Conservation (phyloP, 23 red algal species). For the Cyanidium caldarium region DNA sequence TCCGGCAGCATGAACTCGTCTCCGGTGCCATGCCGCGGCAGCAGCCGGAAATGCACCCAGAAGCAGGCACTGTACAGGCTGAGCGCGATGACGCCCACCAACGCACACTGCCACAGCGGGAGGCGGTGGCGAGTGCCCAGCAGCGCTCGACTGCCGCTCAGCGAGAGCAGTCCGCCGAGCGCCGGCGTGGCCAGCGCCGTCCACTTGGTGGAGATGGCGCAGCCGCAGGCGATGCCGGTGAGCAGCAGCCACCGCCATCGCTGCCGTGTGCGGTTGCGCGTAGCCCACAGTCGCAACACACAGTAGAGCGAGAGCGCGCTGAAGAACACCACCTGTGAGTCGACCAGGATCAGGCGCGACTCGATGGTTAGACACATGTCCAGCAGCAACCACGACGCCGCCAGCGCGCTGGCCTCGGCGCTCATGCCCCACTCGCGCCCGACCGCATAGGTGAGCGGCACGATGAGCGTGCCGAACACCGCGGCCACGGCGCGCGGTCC, state of each 20-base stretch:
- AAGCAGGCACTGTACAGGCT: constrained; percentile 34
- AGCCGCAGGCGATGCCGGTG: constrained; percentile 45
- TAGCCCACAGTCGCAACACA: constrained; percentile 54
- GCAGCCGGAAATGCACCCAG: constrained; percentile 63
- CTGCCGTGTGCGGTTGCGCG: constrained; percentile 16
- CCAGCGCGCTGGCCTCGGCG: constrained; percentile 28
- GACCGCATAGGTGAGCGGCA: constrained; percentile 69
- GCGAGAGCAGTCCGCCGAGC: constrained; percentile 58
- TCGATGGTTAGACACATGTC: constrained; percentile 72
- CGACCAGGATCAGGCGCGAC: constrained; percentile 65
- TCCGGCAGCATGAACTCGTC: constrained; percentile 44
- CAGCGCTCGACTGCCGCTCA: constrained; percentile 27
- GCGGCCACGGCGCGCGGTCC: constrained; percentile 54
- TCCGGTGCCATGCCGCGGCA: constrained; percentile 50
- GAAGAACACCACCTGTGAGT: constrained; percentile 86
- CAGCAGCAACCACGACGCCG: constrained; percentile 30
- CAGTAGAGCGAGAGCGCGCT: constrained; percentile 47
- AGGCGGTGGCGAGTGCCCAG: not conserved
- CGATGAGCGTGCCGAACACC: constrained; percentile 50
- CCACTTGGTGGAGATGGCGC: constrained; percentile 73
- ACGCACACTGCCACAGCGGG: constrained; percentile 25
- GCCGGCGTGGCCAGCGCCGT: constrained; percentile 80
- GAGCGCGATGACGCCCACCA: constrained; percentile 33
- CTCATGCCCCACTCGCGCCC: constrained; percentile 33
- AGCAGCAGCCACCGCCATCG: constrained; percentile 42